Percentiles rank a stretch among this genome's conserved stretches.
These are phyloP conservation scores for Ephemerocybe angulata DNA, from an alignment of 768 basidiomycete genomes.

Conservation along the genomic window DNA sequence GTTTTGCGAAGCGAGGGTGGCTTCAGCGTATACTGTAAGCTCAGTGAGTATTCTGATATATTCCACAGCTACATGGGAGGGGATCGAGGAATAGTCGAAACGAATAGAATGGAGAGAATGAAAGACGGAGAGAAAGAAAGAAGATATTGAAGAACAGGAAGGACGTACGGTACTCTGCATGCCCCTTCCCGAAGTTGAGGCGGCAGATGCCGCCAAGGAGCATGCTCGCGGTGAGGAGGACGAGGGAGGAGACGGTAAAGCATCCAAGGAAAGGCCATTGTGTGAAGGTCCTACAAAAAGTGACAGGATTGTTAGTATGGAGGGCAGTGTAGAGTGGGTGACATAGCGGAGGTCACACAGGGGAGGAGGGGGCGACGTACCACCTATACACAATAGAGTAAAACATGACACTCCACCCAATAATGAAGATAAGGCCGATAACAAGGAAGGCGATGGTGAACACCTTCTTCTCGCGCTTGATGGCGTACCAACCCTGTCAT, in stretches of 20 bases:
- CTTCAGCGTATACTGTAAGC: slow-evolving; percentile 42
- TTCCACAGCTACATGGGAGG: too few species aligned
- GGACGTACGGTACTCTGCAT: slow-evolving; percentile 51
- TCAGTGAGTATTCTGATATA: too few species aligned
- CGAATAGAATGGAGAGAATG: not conserved
- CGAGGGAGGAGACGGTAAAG: slow-evolving; percentile 42
- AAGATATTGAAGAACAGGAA: not conserved
- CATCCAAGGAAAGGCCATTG: slow-evolving; percentile 49
- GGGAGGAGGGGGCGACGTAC: slow-evolving; percentile 20
- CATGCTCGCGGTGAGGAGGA: slow-evolving; percentile 38
- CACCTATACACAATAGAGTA: slow-evolving; percentile 43
- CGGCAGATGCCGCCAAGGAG: slow-evolving; percentile 47
- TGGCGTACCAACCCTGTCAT: slow-evolving; percentile 50
- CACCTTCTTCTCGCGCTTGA: slow-evolving; percentile 36
- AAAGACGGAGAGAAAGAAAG: not conserved
- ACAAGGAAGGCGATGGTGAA: slow-evolving; percentile 43
- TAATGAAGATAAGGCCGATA: slow-evolving; percentile 34
- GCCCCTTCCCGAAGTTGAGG: slow-evolving; percentile 51
- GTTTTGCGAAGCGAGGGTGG: slow-evolving; percentile 31
- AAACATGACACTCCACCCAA: slow-evolving; percentile 43
- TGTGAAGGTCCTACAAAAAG: slow-evolving; percentile 40
- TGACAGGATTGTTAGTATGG: slow-evolving; percentile 17
- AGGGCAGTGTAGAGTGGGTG: not conserved
- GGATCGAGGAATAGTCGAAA: too few species aligned
- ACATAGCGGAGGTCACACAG: slow-evolving; percentile 17